phyloP scores from a whole-genome alignment of 2,329 filamentous ascomycete species.

The Cylindrodendrum hubeiense region DNA sequence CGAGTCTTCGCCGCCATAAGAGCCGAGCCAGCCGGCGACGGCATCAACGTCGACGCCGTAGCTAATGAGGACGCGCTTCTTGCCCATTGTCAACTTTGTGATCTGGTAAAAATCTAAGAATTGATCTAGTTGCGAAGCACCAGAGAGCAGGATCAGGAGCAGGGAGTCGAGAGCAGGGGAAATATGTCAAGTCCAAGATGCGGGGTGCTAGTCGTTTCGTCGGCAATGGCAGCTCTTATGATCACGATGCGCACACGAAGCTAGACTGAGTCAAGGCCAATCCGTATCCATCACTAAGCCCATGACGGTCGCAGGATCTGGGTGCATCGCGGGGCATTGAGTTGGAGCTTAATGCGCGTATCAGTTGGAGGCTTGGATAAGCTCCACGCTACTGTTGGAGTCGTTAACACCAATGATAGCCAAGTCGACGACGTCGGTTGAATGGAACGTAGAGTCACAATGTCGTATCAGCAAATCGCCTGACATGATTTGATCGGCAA shows the following conservation, averaged over 20 bases:
- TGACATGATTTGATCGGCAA: background rate
- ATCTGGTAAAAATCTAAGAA: background rate
- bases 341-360: conserved; percentile 10
- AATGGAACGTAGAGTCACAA: background rate
- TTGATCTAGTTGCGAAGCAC: background rate
- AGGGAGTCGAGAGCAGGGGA: background rate
- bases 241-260: conserved; percentile 3
- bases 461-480: background rate
- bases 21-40: conserved; percentile 82
- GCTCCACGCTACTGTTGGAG: conserved; percentile 6
- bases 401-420: background rate
- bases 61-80: conserved; percentile 55
- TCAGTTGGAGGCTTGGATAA: conserved; percentile 3
- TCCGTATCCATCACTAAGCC: background rate
- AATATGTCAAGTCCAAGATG: background rate
- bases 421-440: background rate
- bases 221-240: conserved; percentile 13
- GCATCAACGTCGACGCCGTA: conserved; percentile 83
- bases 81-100: conserved; percentile 42
- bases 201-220: background rate
- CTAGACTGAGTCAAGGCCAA: conserved; percentile 1
- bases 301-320: background rate
- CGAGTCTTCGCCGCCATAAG: conserved; percentile 79
- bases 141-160: background rate
- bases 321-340: conserved; percentile 6